Percentiles rank a stretch among this genome's conserved stretches.
Evolutionary conservation across 192 early-diverging fungal species (phyloP).

Genomic region (Rhizoclosmatium globosum): DNA sequence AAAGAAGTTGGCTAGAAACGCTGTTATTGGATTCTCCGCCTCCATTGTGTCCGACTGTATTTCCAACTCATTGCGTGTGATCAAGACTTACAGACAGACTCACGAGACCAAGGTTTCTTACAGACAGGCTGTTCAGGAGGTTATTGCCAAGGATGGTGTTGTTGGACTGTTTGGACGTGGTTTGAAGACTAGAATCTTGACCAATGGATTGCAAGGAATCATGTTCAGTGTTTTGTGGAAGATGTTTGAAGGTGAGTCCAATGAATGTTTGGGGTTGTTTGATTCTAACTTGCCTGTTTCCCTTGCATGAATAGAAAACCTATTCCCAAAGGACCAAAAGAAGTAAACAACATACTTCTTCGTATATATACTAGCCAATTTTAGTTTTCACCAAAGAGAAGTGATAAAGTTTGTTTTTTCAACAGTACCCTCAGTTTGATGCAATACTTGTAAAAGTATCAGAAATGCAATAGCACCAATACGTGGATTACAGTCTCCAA

Average conservation of each 20-base stretch:
- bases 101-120: slow-evolving; percentile 40
- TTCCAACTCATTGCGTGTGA: slow-evolving; percentile 53
- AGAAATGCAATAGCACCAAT: too few species aligned
- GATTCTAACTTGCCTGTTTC: background rate
- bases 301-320: background rate
- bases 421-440: too few species aligned
- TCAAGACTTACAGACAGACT: slow-evolving; percentile 56
- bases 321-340: slow-evolving; percentile 2
- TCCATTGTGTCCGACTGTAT: slow-evolving; percentile 47
- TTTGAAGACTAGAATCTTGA: slow-evolving; percentile 50
- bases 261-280: background rate
- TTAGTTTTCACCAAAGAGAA: too few species aligned
- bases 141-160: slow-evolving; percentile 55
- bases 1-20: slow-evolving; percentile 49
- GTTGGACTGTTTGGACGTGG: slow-evolving; percentile 54
- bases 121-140: slow-evolving; percentile 44
- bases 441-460: too few species aligned
- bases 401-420: too few species aligned
- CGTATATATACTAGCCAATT: too few species aligned
- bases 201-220: slow-evolving; percentile 56
- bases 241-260: slow-evolving; percentile 27
- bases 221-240: slow-evolving; percentile 59
- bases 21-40: slow-evolving; percentile 52
- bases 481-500: background rate
- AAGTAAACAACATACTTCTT: background rate